phyloP scores from a whole-genome alignment of 441 rosid genomes.

The Syzygium malaccense region DNA sequence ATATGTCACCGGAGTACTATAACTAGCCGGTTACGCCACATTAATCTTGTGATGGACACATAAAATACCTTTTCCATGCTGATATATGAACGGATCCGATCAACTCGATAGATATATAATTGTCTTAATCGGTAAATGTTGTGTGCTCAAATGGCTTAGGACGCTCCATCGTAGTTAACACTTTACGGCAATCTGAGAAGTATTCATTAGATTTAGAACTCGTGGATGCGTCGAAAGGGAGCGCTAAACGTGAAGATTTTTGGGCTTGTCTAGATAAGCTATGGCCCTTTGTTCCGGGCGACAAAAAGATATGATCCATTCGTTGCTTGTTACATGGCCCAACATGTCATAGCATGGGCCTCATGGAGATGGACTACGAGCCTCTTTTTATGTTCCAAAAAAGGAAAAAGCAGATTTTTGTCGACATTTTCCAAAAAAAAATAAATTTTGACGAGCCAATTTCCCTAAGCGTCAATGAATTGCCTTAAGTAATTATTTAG shows the following conservation, averaged over 20 bases:
- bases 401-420: too few species aligned
- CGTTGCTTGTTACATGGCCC: background rate
- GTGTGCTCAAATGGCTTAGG: background rate
- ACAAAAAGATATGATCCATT: background rate
- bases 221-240: background rate
- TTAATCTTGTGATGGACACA: background rate
- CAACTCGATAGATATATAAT: background rate
- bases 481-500: background rate
- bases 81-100: background rate
- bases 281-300: background rate
- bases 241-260: background rate
- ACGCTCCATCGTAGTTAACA: fast-evolving
- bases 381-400: background rate
- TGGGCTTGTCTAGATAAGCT: background rate
- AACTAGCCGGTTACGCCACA: background rate
- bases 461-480: background rate
- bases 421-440: too few species aligned
- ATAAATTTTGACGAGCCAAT: background rate
- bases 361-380: background rate
- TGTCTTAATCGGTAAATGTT: background rate
- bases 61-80: background rate
- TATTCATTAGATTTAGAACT: background rate
- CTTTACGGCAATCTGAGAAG: background rate
- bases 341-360: background rate
- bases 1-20: background rate